Percentiles rank a stretch among this genome's conserved stretches.
Conservation (phyloP, 2,329 filamentous ascomycete genomes). For the Fusarium agapanthi region DNA sequence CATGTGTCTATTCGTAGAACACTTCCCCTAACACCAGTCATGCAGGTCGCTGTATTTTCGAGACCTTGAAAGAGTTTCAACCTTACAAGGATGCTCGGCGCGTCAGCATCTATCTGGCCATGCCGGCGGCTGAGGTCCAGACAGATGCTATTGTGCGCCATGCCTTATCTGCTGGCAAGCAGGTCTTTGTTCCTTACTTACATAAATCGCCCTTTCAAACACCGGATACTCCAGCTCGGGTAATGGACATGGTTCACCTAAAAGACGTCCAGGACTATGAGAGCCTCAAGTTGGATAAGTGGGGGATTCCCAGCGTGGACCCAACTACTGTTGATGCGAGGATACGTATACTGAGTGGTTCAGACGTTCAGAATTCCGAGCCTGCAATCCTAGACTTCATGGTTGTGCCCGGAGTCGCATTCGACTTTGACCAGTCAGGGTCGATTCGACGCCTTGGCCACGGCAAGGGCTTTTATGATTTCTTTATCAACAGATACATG, state of each 20-base stretch:
- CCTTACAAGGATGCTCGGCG: constrained; percentile 79
- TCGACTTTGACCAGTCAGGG: constrained; percentile 69
- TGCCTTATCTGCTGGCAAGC: constrained; percentile 79
- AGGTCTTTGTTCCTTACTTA: constrained; percentile 92
- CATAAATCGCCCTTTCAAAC: constrained; percentile 65
- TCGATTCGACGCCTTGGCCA: constrained; percentile 83
- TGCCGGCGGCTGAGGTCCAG: constrained; percentile 87
- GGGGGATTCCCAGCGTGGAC: constrained; percentile 92
- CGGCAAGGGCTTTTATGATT: constrained; percentile 97
- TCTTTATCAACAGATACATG: constrained; percentile 81
- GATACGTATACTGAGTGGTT: constrained; percentile 76
- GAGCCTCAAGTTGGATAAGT: constrained; percentile 78
- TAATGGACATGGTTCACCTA: constrained; percentile 96
- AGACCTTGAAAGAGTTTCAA: constrained; percentile 70
- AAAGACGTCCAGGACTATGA: constrained; percentile 79
- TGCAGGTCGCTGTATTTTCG: constrained; percentile 71
- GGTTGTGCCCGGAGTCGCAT: constrained; percentile 91
- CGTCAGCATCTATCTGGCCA: constrained; percentile 90
- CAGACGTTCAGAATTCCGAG: constrained; percentile 55
- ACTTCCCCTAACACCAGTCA: constrained; percentile 28
- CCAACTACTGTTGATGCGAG: constrained; percentile 70
- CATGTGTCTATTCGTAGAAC: constrained; percentile 6
- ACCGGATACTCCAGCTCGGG: constrained; percentile 63
- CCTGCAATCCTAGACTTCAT: constrained; percentile 78
- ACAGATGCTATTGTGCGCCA: constrained; percentile 84